phyloP scores from a whole-genome alignment of 2,329 filamentous ascomycete genomes.

The Biscogniauxia marginata region DNA sequence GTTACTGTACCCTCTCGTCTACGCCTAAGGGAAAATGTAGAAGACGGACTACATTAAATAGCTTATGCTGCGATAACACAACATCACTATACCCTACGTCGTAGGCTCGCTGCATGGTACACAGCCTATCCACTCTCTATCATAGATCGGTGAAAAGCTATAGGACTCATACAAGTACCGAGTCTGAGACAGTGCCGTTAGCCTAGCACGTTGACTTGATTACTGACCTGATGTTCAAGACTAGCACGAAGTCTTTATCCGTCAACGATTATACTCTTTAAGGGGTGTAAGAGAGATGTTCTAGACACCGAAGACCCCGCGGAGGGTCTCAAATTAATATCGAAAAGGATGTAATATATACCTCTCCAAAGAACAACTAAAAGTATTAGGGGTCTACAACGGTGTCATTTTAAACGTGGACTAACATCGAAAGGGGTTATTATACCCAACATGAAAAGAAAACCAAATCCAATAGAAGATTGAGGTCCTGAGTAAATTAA shows the following conservation, averaged over 20 bases:
- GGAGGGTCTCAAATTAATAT: no score
- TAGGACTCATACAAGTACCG: conserved; percentile 9
- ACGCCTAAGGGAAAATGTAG: no score
- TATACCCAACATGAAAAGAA: background rate
- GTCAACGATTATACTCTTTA: no score
- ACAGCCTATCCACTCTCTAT: conserved; percentile 1
- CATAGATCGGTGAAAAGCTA: conserved; percentile 10
- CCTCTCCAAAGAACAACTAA: no score
- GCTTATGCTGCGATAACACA: background rate
- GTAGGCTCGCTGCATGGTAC: conserved; percentile 1
- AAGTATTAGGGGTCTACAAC: conserved; percentile 5
- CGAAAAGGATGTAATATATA: no score
- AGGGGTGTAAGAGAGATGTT: no score
- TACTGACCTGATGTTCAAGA: conserved; percentile 6
- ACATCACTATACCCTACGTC: background rate
- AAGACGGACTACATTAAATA: no score
- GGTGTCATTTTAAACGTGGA: conserved; percentile 10
- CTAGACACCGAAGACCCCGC: no score
- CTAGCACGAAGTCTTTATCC: no score
- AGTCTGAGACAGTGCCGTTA: conserved; percentile 22
- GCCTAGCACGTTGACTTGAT: conserved; percentile 18
- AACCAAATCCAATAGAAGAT: conserved; percentile 9
- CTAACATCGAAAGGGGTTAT: no score
- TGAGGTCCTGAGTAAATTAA: no score
- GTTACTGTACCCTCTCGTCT: no score